Evolutionary conservation across 2,329 filamentous ascomycete genomes (phyloP), one percentile per base, ranked within the genome.

Genomic region (Exserohilum rostratum): DNA sequence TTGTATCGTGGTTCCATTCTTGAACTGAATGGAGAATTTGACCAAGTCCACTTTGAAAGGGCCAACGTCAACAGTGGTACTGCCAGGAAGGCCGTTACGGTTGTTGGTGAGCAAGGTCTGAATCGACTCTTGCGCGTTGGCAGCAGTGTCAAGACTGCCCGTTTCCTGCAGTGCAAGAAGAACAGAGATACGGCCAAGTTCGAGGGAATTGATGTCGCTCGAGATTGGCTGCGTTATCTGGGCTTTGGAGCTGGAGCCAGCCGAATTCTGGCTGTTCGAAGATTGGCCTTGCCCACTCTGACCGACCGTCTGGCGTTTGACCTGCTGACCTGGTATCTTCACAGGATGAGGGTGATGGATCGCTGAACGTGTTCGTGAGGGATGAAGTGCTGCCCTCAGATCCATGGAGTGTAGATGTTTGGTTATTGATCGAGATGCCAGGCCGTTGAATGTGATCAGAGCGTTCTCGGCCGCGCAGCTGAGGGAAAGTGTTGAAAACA

Each of bases 381-480:
- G 60, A 17, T 65, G 58, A 9, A 67, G 47, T 3, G 58, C 55
- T 2, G 50, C 49, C 10, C 62, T 63, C 1, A 69, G 39, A 22
- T 69, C 44, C 35, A 73, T 46, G 7, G 64, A 61, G 5, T 64
- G 56, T 37, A 62, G 52, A n/a, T 34, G 31, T 15, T 49, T 31
- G 6, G 39, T 17, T 6, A 60, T 34, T 6, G 70, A 73, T 37
- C 73, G 69, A 43, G 71, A 70, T 5, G 73, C 65, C 9, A 75
- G 65, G 1, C 74, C 88, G 63, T 90, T 85, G 73, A 97, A 96
- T 0, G 90, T 91, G 13, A 98, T 88, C 3, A 99, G 82, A 0
- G 91, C 88, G 67, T 98, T 98, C 72, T 97, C 89, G 0, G 88
- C 86, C 7, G 86, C 85, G 74, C 95, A 99, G 50, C 90, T 92